Evolutionary conservation across 2,329 filamentous ascomycete genomes (phyloP), one percentile per base, ranked within the genome.

Genomic region (Monosporascus sp.): DNA sequence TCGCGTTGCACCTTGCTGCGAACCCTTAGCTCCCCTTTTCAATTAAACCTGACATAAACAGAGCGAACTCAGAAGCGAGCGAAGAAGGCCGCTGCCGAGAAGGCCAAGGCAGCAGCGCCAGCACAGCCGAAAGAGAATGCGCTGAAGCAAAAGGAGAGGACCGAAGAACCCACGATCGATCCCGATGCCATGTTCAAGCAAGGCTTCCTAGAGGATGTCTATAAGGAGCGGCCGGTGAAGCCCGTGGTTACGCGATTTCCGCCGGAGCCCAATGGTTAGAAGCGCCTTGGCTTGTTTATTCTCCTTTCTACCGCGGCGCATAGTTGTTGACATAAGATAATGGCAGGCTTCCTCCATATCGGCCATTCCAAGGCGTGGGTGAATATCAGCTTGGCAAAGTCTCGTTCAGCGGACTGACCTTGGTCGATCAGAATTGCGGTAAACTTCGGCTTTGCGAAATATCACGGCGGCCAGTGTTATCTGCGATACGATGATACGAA

Each of bases 401-500:
- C 14, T 25, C 17, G 41, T 20, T 20, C 14, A 44, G 18, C 41
- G 8, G 2, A 44, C 43, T 46, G 43, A 25, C 17, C 24, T 14
- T 35, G 3, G 2, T 46, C 3, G 17, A 3, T 17, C 8, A 46
- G 43, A 22, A 97, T 97, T 69, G 88, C 90, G 0, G 84, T 97
- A 70, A 97, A 97, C 73, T 97, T 97, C 72, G 93, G 93, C 6
- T 97, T 97, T 68, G 93, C 94, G 15, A 84, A 82, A 65, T 85
- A 86, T 65, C 89, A 96, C 67, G 88, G 87, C 37, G 93, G 93
- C 54, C 77, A 85, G 56, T 88, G 84, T 70, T 87, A 87, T 65
- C 72, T 91, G 56, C 81, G 93, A 63, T 96, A 89, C 69, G 94
- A 97, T 68, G 94, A 97, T 64, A 97, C 94, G 15, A 97, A 97